These are phyloP conservation scores for Pelargonium fulgidum DNA, from an alignment of 441 rosid species.

Conservation along the genomic window DNA sequence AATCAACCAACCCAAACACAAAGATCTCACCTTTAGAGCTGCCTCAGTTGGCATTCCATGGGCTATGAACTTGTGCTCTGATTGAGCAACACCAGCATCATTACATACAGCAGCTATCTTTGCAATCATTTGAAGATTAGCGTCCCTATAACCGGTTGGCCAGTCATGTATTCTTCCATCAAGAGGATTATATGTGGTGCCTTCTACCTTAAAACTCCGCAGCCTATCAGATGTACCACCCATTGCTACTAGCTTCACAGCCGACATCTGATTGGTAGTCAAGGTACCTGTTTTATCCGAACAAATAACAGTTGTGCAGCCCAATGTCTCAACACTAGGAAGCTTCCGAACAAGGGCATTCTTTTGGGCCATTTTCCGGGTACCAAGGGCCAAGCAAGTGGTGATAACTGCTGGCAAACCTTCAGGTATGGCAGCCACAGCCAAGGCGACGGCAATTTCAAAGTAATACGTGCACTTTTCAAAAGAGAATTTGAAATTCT, in stretches of 20 bases:
- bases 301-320: constrained; percentile 45
- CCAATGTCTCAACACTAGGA: constrained; percentile 45
- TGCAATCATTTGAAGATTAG: constrained; percentile 43
- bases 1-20: not conserved
- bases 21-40: constrained; percentile 32
- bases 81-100: constrained; percentile 30
- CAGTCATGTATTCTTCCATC: constrained; percentile 40
- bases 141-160: constrained; percentile 31
- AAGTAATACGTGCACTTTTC: constrained; percentile 46
- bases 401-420: constrained; percentile 48
- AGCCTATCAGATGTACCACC: constrained; percentile 20
- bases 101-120: constrained; percentile 39
- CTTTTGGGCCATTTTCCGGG: constrained; percentile 10
- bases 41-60: constrained; percentile 51
- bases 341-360: constrained; percentile 43
- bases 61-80: constrained; percentile 35
- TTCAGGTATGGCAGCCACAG: constrained; percentile 43
- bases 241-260: constrained; percentile 34
- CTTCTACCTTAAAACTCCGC: constrained; percentile 38
- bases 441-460: constrained; percentile 41
- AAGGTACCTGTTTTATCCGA: constrained; percentile 47
- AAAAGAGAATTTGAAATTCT: constrained; percentile 38
- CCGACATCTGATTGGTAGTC: constrained; percentile 49
- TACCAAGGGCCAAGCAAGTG: constrained; percentile 42
- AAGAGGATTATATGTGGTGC: constrained; percentile 37